Evolutionary conservation across 768 basidiomycete species (phyloP), one percentile per base, ranked within the genome.

Genomic region (Serendipita vermifera): DNA sequence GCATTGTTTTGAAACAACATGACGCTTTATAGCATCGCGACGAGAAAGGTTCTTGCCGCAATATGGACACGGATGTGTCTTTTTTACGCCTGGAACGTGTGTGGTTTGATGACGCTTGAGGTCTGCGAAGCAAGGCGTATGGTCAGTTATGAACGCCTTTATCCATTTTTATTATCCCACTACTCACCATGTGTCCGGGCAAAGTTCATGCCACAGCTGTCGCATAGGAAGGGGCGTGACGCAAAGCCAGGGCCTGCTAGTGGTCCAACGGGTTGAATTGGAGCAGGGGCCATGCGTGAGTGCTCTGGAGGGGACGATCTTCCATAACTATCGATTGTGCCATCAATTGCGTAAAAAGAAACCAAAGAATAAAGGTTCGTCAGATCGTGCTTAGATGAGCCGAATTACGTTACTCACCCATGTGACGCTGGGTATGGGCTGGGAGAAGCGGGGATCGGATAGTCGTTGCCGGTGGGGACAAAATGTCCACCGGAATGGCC

Each of bases 11-110:
- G 46, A 51, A 31, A 51, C 85, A 55, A 83, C 62, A 68, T 89
- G 87, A 65, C 87, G 75, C 69, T 87, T 89, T 61, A 87, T 73
- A 58, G 87, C 88, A 70, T 85, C 84, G 48, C 70, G 76, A 66
- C 87, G 79, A 70, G 83, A 85, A 66, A 87, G 87, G 64, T 81
- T 81, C 68, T 87, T 87, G 62, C 76, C 74, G 68, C 87, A 88
- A 65, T 73, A 81, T 26, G 75, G 76, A 69, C 87, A 88, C 54
- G 74, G 76, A 66, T 88, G 85, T 61, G 78, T 70, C 57, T 80
- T 73, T 20, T 83, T 81, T 13, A 75, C 73, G 33, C 80, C 65
- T 39, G 80, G 73, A 26, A 51, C 58, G 58, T 63, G 87, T 85
- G 62, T 85, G 82, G 14, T 82, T 85, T 68, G 78, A 69, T 89